Evolutionary conservation across 345 rosid genomes (phyloP).

Genomic region (Murraya paniculata): DNA sequence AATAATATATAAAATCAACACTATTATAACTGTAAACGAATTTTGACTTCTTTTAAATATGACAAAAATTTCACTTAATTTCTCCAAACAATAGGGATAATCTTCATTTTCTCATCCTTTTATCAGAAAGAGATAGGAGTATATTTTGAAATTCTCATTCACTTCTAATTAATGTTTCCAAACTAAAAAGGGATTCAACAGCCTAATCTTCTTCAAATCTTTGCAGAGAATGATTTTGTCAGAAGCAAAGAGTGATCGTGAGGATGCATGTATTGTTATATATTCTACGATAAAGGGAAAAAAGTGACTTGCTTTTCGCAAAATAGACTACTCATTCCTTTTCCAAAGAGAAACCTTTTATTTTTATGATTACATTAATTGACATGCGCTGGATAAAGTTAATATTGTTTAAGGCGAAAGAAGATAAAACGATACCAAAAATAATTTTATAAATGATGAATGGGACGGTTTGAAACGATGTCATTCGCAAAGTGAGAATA

Average conservation of each 20-base stretch:
- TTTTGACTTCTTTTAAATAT: too few relatives aligned
- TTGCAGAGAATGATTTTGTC: background rate
- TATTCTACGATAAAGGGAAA: background rate
- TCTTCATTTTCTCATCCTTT: too few relatives aligned
- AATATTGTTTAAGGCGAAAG: background rate
- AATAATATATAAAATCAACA: too few relatives aligned
- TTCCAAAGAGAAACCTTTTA: background rate
- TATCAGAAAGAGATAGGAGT: background rate
- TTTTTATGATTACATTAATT: background rate
- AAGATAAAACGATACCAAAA: background rate
- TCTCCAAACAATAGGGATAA: too few relatives aligned
- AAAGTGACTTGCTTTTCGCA: background rate
- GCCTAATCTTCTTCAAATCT: background rate
- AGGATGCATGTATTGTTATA: background rate
- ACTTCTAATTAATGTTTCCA: background rate
- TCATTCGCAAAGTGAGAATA: background rate
- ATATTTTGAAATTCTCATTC: background rate
- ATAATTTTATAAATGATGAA: background rate
- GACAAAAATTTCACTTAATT: too few relatives aligned
- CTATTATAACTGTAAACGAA: too few relatives aligned
- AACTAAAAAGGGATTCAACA: background rate
- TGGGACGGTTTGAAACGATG: background rate
- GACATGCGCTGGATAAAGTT: conserved; percentile 1
- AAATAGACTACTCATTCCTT: background rate
- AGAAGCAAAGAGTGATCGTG: background rate